Base-by-base conservation (phyloP, 805 yeast species). In the Brettanomyces anomalus region DNA sequence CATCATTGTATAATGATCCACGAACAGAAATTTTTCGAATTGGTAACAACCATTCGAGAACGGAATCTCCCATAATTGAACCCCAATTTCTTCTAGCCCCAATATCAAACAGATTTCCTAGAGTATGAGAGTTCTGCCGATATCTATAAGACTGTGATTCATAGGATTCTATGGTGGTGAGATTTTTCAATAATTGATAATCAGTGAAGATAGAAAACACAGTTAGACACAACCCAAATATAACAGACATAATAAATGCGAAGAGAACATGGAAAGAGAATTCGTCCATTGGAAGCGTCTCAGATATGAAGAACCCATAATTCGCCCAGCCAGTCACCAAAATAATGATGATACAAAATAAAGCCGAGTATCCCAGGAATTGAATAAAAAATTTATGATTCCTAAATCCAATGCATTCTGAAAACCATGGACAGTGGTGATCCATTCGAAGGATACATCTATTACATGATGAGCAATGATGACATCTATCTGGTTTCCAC, bases 401-500 rank as follows among this genome's bases (percentile, higher is more conserved):
- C 24, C 65, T 65, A 61, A 76, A 82, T 0, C 97, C 97, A 45
- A 90, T 75, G 60, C 97, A 89, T 4, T 77, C 69, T 2, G 95
- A 81, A 60, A 88, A 87, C 97, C 97, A 90, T 0, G 97, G 97
- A 49, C 81, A 76, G 55, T 76, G 79, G 49, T 76, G 81, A 57
- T 76, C 81, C 81, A 76, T 76, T 36, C 65, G 52, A 34, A 76
- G 54, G 2, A 73, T 57, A 55, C 81, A 76, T 43, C 49, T 57
- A 3, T 63, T 61, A 43, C 78, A 72, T 14, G 70, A 49, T 1
- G 77, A 69, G 53, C 81, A 76, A 55, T 76, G 81, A 51, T 76
- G 81, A 42, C 75, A 64, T 45, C 81, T 55, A 53, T 76, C 81
- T 0, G 81, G 81, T 52, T 75, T 76, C 81, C 80, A 76, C 10